Evolutionary conservation across 495 filamentous ascomycete genomes (phyloP).

Genomic region (Neurospora tetraspora): DNA sequence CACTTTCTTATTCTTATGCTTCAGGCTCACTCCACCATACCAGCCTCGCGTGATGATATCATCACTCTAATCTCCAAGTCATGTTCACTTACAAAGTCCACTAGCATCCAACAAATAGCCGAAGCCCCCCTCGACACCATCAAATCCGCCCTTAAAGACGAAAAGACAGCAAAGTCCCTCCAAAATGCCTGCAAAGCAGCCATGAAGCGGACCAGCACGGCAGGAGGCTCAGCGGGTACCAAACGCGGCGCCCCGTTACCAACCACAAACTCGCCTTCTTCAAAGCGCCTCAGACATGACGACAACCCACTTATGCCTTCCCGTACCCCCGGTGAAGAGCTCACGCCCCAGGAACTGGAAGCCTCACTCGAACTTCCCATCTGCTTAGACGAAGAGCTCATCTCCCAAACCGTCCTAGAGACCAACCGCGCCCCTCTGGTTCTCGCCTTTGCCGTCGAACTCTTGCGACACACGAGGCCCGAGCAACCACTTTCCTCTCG

Average conservation of each 20-base stretch:
- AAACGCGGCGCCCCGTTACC: conserved; percentile 27
- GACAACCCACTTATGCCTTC: conserved; percentile 19
- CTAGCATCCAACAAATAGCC: conserved; percentile 52
- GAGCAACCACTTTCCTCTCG: conserved; percentile 74
- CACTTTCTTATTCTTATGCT: not conserved
- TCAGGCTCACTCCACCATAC: not conserved
- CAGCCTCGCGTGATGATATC: not conserved
- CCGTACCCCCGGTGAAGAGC: conserved; percentile 15
- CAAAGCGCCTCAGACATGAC: conserved; percentile 37
- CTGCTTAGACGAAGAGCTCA: conserved; percentile 45
- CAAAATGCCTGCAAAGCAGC: conserved; percentile 60
- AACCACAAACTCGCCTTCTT: conserved; percentile 6
- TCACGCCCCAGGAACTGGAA: conserved; percentile 56
- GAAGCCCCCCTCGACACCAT: conserved; percentile 45
- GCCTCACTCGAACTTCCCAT: conserved; percentile 53
- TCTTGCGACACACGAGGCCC: conserved; percentile 71
- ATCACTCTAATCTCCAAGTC: not conserved
- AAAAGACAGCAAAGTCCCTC: conserved; percentile 57
- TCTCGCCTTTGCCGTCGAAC: conserved; percentile 64
- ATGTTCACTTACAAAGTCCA: not conserved
- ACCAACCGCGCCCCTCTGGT: conserved; percentile 78
- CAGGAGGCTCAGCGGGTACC: conserved; percentile 6
- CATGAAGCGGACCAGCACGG: conserved; percentile 30
- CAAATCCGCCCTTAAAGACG: conserved; percentile 53
- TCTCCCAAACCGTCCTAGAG: conserved; percentile 46